Evolutionary conservation across 2,329 filamentous ascomycete genomes (phyloP).

Genomic region (Aspergillus aculeatus): DNA sequence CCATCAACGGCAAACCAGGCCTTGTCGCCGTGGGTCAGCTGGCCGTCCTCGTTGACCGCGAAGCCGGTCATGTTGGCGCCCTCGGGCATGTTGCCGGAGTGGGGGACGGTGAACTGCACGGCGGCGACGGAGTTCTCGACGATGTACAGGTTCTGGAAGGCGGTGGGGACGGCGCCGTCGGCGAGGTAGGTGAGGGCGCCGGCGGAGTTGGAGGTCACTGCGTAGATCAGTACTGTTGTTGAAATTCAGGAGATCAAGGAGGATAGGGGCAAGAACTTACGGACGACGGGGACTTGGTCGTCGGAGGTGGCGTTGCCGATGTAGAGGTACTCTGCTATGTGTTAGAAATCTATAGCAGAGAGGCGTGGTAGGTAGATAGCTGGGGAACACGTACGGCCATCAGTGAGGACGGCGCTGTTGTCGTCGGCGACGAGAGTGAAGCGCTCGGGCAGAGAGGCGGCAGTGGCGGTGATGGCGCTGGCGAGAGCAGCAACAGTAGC

Average conservation of each 20-base stretch:
- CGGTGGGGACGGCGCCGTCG: conserved; percentile 23
- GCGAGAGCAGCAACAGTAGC: conserved; percentile 23
- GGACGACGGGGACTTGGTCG: conserved; percentile 26
- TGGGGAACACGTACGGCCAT: conserved; percentile 23
- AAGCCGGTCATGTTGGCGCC: conserved; percentile 25
- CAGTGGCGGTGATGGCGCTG: conserved; percentile 23
- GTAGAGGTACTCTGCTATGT: conserved; percentile 21
- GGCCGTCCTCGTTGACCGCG: conserved; percentile 26
- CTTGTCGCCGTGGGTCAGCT: conserved; percentile 27
- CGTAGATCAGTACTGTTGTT: conserved; percentile 1
- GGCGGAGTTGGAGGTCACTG: conserved; percentile 22
- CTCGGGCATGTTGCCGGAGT: conserved; percentile 28
- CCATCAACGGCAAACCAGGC: conserved; percentile 28
- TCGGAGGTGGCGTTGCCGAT: conserved; percentile 20
- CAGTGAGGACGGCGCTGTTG: conserved; percentile 25
- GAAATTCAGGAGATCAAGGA: too few species aligned
- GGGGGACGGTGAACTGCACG: conserved; percentile 26
- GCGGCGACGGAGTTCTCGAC: conserved; percentile 23
- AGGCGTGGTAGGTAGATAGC: not conserved
- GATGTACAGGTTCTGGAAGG: conserved; percentile 30
- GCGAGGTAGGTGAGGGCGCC: conserved; percentile 27
- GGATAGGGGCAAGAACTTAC: conserved; percentile 15
- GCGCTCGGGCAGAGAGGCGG: conserved; percentile 23
- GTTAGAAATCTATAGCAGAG: not conserved
- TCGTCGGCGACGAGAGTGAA: conserved; percentile 30